phyloP scores from a whole-genome alignment of 192 early-diverging fungal genomes.

The Backusella tuberculispora region DNA sequence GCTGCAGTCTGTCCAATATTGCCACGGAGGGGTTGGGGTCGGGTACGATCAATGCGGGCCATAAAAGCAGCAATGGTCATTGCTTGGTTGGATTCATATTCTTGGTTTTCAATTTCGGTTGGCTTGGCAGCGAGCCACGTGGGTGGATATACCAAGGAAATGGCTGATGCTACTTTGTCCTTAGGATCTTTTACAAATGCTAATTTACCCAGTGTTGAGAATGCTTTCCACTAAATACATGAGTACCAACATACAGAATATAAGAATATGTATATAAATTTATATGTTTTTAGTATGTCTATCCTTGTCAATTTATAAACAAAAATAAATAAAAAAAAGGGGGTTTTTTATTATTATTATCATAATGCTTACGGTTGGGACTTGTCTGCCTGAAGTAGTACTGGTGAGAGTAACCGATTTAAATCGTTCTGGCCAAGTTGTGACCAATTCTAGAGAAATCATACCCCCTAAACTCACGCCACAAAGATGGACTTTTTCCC shows the following conservation, averaged over 20 bases:
- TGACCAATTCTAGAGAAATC: slow-evolving; percentile 77
- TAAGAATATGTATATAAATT: neutral
- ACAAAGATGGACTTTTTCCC: slow-evolving; percentile 75
- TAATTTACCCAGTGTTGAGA: slow-evolving; percentile 12
- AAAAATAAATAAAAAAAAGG: neutral
- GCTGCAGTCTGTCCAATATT: slow-evolving; percentile 44
- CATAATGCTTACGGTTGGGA: slow-evolving; percentile 39
- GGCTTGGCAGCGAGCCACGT: slow-evolving; percentile 46
- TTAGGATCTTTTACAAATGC: slow-evolving; percentile 18
- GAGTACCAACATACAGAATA: neutral
- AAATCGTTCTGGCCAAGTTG: slow-evolving; percentile 59
- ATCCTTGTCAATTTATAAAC: neutral
- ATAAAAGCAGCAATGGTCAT: neutral
- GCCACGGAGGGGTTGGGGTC: slow-evolving; percentile 35
- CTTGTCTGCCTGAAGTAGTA: slow-evolving; percentile 56
- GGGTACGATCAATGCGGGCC: neutral
- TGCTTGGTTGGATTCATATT: slow-evolving; percentile 35
- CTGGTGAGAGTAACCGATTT: slow-evolving; percentile 60
- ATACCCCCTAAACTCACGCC: slow-evolving; percentile 85
- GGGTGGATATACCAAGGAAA: slow-evolving; percentile 43
- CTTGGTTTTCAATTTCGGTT: slow-evolving; percentile 5
- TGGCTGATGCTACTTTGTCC: slow-evolving; percentile 33
- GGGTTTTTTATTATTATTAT: neutral
- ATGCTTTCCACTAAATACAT: slow-evolving; percentile 29
- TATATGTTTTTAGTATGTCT: neutral